phyloP scores from a whole-genome alignment of 1,284 basidiomycete species.

The Apiotrichum gracile region DNA sequence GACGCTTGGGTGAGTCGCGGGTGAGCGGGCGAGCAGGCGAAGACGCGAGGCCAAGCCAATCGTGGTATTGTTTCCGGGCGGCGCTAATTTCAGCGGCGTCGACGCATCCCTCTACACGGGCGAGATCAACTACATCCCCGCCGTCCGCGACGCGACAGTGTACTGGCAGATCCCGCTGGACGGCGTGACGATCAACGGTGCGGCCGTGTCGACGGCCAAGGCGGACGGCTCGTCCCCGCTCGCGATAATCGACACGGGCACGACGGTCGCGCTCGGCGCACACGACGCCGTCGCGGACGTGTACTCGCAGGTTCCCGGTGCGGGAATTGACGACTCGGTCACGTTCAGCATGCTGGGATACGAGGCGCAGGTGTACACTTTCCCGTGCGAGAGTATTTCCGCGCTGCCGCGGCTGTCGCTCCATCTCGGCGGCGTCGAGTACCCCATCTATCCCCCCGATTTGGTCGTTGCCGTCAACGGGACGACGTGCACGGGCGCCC shows the following conservation, averaged over 20 bases:
- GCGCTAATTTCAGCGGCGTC: constrained; percentile 1
- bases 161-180: constrained; percentile 3
- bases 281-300: constrained; percentile 12
- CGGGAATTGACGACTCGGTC: not conserved
- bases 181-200: constrained; percentile 5
- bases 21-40: not conserved
- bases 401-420: too few species aligned
- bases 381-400: too few species aligned
- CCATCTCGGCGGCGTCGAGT: constrained; percentile 7
- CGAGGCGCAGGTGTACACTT: constrained; percentile 9
- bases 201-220: not conserved
- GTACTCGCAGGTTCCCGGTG: constrained; percentile 20
- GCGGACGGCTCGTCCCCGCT: not conserved
- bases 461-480: not conserved
- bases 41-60: not conserved
- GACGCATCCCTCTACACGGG: constrained; percentile 65
- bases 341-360: constrained; percentile 4
- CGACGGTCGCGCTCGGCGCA: constrained; percentile 24
- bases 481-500: not conserved
- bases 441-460: constrained; percentile 3
- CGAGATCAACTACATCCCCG: constrained; percentile 61
- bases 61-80: not conserved
- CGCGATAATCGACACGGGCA: constrained; percentile 23
- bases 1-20: constrained; percentile 51
- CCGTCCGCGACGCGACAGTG: not conserved